Base-by-base conservation (phyloP, 805 yeast species). In the Peterozyma toletana region DNA sequence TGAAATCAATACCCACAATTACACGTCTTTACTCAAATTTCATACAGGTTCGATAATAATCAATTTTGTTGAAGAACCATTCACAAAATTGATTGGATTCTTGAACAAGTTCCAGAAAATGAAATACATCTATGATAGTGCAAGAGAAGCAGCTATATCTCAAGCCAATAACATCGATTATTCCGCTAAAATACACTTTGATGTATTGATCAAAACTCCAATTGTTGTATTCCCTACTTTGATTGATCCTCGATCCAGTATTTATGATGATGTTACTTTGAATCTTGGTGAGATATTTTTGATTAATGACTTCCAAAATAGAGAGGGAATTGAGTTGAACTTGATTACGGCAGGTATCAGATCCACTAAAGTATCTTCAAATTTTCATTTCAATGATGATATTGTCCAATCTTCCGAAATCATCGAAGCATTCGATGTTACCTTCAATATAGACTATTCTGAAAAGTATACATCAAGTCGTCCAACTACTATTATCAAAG, bases 61-160 rank as follows among this genome's bases (percentile, higher is more conserved):
- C 5, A 85, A 81, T 57, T 86, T 90, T 56, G 80, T 88, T 15
- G 96, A 91, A 53, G 84, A 80, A 47, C 84, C 97, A 0, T 72
- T 89, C 46, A 71, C 80, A 31, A 75, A 81, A 50, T 73, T 95
- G 10, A 55, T 83, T 30, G 68, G 73, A 10, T 91, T 79, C 53
- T 65, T 88, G 53, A 77, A 77, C 50, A 84, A 83, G 52, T 86
- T 95, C 55, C 83, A 79, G 46, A 75, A 75, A 52, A 87, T 91
- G 96, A 93, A 93, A 60, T 77, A 76, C 3, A 70, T 90, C n/a
- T 95, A 86, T 60, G 99, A 93, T 55, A 68, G 75, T 16, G 95
- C 98, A 0, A 75, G 98, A 46, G 87, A 83, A 54, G 86, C 89
- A 10, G 96, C 98, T 0, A 75, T 88, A 51, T 77, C 83, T 51